phyloP scores from a whole-genome alignment of 2,329 filamentous ascomycete species.

The Coniosporium tulheliwenetii region DNA sequence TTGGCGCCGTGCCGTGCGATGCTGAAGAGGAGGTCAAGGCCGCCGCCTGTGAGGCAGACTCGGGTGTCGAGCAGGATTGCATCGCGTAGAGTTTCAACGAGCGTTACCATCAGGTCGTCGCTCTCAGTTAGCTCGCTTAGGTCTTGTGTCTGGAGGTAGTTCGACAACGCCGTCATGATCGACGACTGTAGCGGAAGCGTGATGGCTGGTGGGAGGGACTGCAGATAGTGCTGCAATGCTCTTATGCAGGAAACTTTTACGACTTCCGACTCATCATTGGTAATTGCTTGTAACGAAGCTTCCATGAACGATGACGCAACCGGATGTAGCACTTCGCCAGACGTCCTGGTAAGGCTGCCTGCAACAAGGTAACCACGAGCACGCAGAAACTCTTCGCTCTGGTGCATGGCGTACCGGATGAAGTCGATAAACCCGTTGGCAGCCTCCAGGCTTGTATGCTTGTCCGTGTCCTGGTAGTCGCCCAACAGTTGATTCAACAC shows the following conservation, averaged over 20 bases:
- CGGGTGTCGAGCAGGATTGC: constrained; percentile 66
- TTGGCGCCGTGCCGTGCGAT: constrained; percentile 76
- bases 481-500: constrained; percentile 71
- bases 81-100: constrained; percentile 73
- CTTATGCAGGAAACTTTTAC: constrained; percentile 88
- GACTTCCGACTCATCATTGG: constrained; percentile 63
- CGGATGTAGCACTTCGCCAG: constrained; percentile 35
- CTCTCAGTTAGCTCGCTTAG: constrained; percentile 71
- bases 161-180: constrained; percentile 44
- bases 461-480: constrained; percentile 67
- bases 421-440: constrained; percentile 65
- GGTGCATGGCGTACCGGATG: constrained; percentile 60
- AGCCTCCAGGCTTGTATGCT: constrained; percentile 52
- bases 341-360: constrained; percentile 59
- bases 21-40: constrained; percentile 72
- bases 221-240: constrained; percentile 56
- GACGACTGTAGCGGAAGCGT: constrained; percentile 43
- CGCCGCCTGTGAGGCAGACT: constrained; percentile 59
- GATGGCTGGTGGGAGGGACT: constrained; percentile 32
- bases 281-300: constrained; percentile 59
- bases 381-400: constrained; percentile 59
- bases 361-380: constrained; percentile 79
- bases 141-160: constrained; percentile 69
- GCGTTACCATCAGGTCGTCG: constrained; percentile 79
- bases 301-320: constrained; percentile 51